A percentile compares a stretch with the other conserved stretches of the same genome.
Evolutionary conservation across 805 yeast genomes (phyloP).

Genomic region (Hanseniaspora lachancei): DNA sequence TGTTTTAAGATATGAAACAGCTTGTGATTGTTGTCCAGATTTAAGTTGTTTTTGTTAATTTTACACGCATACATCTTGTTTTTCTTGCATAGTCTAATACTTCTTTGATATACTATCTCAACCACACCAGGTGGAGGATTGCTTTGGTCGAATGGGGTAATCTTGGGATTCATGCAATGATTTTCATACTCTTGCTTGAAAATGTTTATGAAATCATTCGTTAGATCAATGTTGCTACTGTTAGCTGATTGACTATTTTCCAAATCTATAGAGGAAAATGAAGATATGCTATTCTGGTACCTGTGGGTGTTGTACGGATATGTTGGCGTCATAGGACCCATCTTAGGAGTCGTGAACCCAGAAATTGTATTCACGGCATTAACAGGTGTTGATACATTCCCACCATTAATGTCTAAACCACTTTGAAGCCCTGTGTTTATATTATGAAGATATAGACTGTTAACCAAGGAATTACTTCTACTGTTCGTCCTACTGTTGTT

Average conservation of each 20-base stretch:
- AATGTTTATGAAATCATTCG: conserved; percentile 33
- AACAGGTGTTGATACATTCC: not conserved
- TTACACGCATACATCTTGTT: conserved; percentile 6
- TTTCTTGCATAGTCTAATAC: not conserved
- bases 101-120: conserved; percentile 45
- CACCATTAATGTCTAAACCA: not conserved
- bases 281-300: conserved; percentile 21
- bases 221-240: conserved; percentile 15
- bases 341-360: not conserved
- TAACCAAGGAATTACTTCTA: conserved; percentile 8
- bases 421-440: not conserved
- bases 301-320: conserved; percentile 15
- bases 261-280: conserved; percentile 17
- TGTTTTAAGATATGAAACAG: conserved; percentile 13
- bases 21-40: not conserved
- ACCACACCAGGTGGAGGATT: conserved; percentile 59
- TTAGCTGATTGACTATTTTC: conserved; percentile 11
- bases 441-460: conserved; percentile 4
- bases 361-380: not conserved
- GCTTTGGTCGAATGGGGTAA: conserved; percentile 52
- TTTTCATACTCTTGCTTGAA: conserved; percentile 36
- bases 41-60: conserved; percentile 1
- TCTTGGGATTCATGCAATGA: conserved; percentile 43
- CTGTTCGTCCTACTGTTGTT: conserved; percentile 12
- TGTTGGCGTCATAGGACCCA: conserved; percentile 9